These are phyloP conservation scores for Fusarium tricinctum DNA, from an alignment of 2,329 filamentous ascomycete genomes.

Conservation along the genomic window DNA sequence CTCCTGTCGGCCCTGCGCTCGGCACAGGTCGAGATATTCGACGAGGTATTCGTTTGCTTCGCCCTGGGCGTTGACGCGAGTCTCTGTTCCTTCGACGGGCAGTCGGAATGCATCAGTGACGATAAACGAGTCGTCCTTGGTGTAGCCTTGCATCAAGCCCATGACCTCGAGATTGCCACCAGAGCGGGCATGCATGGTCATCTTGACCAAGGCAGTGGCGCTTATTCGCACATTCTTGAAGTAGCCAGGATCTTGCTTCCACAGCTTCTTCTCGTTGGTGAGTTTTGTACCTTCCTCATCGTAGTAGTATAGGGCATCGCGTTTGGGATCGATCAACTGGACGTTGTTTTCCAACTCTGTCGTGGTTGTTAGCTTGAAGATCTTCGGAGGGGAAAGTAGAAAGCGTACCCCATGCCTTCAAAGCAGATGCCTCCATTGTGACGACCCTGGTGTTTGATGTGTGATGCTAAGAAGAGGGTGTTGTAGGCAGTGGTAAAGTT, in stretches of 20 bases:
- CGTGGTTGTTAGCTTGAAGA: conserved; percentile 26
- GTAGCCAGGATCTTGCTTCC: conserved; percentile 83
- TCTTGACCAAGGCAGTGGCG: conserved; percentile 94
- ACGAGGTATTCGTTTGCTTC: conserved; percentile 99
- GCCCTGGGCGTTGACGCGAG: conserved; percentile 93
- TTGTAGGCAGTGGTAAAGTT: conserved; percentile 32
- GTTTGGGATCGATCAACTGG: conserved; percentile 84
- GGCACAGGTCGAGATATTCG: conserved; percentile 81
- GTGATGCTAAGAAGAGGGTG: conserved; percentile 31
- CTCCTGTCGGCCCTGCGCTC: conserved; percentile 83
- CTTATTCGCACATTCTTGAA: conserved; percentile 96
- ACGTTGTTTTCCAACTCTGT: conserved; percentile 90
- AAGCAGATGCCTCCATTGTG: conserved; percentile 52
- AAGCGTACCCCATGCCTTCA: conserved; percentile 51
- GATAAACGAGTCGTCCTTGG: conserved; percentile 86
- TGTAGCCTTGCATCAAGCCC: conserved; percentile 98
- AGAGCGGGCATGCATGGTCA: conserved; percentile 99
- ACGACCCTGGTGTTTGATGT: conserved; percentile 28
- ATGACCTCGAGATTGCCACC: conserved; percentile 94
- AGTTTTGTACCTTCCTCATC: conserved; percentile 76
- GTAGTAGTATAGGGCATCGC: conserved; percentile 93
- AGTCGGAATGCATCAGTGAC: conserved; percentile 95
- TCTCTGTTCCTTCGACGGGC: conserved; percentile 98
- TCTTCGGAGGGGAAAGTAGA: neutral
- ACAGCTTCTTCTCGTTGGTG: conserved; percentile 76